Conservation (phyloP, 2,329 filamentous ascomycete species). For the Penicillium hordei region DNA sequence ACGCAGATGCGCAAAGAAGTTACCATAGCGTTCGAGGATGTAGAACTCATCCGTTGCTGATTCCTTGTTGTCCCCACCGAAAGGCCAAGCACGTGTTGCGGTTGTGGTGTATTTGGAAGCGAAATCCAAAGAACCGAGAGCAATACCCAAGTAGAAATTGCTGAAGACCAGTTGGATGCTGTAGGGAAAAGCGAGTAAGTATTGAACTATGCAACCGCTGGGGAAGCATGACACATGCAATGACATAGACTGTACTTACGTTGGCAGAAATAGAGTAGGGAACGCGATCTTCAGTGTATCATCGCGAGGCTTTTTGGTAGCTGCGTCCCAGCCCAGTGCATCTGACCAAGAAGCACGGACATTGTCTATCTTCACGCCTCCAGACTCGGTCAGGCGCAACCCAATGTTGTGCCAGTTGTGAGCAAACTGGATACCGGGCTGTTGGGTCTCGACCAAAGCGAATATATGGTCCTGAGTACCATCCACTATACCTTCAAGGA, state of each 20-base stretch:
- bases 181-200: not conserved
- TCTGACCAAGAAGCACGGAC: constrained; percentile 60
- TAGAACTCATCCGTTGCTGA: constrained; percentile 64
- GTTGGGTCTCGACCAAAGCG: constrained; percentile 58
- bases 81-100: constrained; percentile 63
- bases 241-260: constrained; percentile 36
- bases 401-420: constrained; percentile 67
- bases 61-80: constrained; percentile 61
- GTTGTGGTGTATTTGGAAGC: constrained; percentile 58
- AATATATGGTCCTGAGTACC: constrained; percentile 63
- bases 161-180: constrained; percentile 65
- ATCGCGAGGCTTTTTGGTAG: constrained; percentile 52
- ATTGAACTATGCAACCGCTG: not conserved
- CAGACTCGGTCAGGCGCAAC: constrained; percentile 63
- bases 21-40: constrained; percentile 64
- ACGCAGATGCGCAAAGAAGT: constrained; percentile 61
- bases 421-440: constrained; percentile 54
- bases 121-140: constrained; percentile 57
- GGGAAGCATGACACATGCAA: not conserved
- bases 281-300: constrained; percentile 55
- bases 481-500: constrained; percentile 63
- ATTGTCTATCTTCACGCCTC: constrained; percentile 60
- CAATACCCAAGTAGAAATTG: constrained; percentile 66
- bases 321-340: constrained; percentile 60
- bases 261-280: constrained; percentile 59